Conservation (phyloP, 352 stramenopile species). For the Globisporangium orthogonon region DNA sequence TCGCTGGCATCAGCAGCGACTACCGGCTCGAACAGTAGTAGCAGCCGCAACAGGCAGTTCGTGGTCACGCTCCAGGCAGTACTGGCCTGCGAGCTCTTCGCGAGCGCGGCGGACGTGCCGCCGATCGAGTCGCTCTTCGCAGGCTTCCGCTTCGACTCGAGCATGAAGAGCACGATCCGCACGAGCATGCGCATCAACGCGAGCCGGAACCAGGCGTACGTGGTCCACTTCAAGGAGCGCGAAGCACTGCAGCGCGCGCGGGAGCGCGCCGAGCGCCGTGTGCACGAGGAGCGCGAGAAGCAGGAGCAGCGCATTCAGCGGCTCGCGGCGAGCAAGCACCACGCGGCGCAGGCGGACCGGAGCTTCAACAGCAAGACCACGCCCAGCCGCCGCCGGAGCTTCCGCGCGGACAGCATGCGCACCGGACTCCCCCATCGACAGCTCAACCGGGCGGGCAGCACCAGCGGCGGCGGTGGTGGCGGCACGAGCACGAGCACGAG, state of each 20-base stretch:
- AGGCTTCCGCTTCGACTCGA: slow-evolving; percentile 61
- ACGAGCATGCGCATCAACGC: slow-evolving; percentile 76
- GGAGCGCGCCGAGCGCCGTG: slow-evolving; percentile 53
- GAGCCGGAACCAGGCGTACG: slow-evolving; percentile 56
- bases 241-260: slow-evolving; percentile 37
- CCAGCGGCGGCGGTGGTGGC: slow-evolving; percentile 1
- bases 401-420: slow-evolving; percentile 43
- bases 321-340: slow-evolving; percentile 26
- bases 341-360: slow-evolving; percentile 15
- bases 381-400: slow-evolving; percentile 35
- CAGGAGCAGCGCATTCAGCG: slow-evolving; percentile 52
- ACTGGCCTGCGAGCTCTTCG: slow-evolving; percentile 36
- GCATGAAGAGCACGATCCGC: slow-evolving; percentile 70
- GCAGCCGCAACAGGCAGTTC: slow-evolving; percentile 25
- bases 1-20: slow-evolving; percentile 4
- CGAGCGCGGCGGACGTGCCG: slow-evolving; percentile 18
- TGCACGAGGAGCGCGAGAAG: slow-evolving; percentile 64
- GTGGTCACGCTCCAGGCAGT: slow-evolving; percentile 34
- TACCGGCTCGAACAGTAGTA: neutral
- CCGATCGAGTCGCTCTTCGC: slow-evolving; percentile 51
- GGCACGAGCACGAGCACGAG: no score
- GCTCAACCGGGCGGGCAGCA: slow-evolving; percentile 18
- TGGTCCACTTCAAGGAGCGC: slow-evolving; percentile 65
- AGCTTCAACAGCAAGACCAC: slow-evolving; percentile 42
- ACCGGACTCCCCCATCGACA: slow-evolving; percentile 24